Base-by-base conservation (phyloP, 2,329 filamentous ascomycete species). In the Botrytis medusae region DNA sequence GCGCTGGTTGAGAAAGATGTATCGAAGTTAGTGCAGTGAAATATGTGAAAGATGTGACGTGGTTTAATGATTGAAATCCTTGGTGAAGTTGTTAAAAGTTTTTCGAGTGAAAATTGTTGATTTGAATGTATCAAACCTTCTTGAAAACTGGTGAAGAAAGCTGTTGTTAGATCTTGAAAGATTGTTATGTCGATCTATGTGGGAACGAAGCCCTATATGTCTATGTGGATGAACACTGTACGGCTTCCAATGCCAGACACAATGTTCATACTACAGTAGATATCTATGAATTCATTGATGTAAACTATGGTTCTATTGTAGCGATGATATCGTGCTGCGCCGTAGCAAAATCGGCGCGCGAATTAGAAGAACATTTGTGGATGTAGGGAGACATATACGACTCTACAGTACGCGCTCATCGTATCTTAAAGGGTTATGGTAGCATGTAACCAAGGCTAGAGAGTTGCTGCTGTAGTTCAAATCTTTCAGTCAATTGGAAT, bases 231-330 rank as follows among this genome's bases (percentile, higher is more conserved):
- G 2, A 12, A 20, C 0, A 40, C 1, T 7, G 0, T 29, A 22
- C 32, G 14, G 29, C 20, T 6, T 12, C 5, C 2, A 5, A 2
- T 22, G 1, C 2, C 1, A 34, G 25, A 9, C 1, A 40, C 0
- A 22, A 22, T 37, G 8, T 4, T 40, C 9, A 16, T 25, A 29
- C 4, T 54, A 54, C 25, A 2, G 16, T 22, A 20, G 10, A 16
- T n/a, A 16, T 29, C 4, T 40, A 10, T 8, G 1, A 16, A 40
- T 25, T 29, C 2, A 37, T 34, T 48, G 20, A 20, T 40, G 18
- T 42, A 29, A 2, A 9, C 25, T 7, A 18, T 29, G 5, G 1
- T 42, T 68, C 25, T 8, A 20, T 54, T 25, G 25, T 16, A 42
- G 25, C 25, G 3, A 29, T 22, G 1, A 34, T 22, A 3, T 2